These are phyloP conservation scores for Botrytis aclada DNA, from an alignment of 2,329 filamentous ascomycete species.

Conservation along the genomic window DNA sequence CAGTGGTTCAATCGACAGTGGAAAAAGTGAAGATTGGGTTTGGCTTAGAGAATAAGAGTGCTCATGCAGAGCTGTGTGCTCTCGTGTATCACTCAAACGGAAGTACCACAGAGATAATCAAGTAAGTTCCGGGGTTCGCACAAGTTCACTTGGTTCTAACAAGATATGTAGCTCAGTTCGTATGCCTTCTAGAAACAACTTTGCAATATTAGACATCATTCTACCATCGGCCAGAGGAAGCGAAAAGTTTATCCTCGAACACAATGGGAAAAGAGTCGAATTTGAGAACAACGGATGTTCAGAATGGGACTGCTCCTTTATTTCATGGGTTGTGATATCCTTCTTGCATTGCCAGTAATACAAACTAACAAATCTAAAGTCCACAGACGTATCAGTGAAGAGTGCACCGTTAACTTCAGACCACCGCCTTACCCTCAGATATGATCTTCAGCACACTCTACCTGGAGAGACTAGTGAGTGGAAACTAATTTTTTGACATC, in stretches of 20 bases:
- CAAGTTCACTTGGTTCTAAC: background rate
- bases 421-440: background rate
- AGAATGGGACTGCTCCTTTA: background rate
- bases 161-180: background rate
- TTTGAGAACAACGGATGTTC: background rate
- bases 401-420: background rate
- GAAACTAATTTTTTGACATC: background rate
- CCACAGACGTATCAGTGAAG: background rate
- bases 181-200: background rate
- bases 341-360: background rate
- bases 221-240: background rate
- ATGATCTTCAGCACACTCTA: background rate
- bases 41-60: background rate
- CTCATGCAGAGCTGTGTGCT: background rate
- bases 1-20: background rate
- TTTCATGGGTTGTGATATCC: background rate
- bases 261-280: background rate
- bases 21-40: background rate
- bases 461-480: background rate
- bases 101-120: background rate
- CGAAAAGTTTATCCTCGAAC: background rate
- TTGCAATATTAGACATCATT: background rate
- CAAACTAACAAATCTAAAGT: background rate
- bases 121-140: background rate
- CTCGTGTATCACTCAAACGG: background rate